phyloP scores from a whole-genome alignment of 139 green algal genomes.

The Gonium pectorale region DNA sequence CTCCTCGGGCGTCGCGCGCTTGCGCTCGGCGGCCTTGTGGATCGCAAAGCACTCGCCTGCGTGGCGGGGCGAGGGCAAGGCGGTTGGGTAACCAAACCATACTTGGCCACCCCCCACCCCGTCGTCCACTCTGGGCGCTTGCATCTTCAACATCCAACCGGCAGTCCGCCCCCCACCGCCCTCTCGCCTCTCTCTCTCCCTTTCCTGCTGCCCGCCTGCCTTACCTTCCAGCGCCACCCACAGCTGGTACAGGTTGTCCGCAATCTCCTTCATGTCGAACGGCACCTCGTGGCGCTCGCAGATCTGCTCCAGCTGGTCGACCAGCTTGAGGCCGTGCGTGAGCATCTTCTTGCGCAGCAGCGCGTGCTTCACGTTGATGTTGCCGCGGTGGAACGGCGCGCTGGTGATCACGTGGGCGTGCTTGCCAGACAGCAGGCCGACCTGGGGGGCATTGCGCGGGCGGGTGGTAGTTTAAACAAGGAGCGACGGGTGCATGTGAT shows the following conservation, averaged over 20 bases:
- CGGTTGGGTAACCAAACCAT: too few species aligned
- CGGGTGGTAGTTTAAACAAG: too few species aligned
- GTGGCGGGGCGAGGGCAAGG: background rate
- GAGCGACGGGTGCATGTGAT: too few species aligned
- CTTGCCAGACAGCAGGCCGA: slow-evolving; percentile 55
- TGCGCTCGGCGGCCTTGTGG: slow-evolving; percentile 43
- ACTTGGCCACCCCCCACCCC: too few species aligned
- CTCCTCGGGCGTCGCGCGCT: slow-evolving; percentile 39
- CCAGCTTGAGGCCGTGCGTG: slow-evolving; percentile 25
- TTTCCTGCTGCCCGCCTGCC: too few species aligned
- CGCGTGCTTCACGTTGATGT: slow-evolving; percentile 68
- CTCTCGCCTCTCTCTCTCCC: too few species aligned
- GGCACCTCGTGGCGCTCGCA: slow-evolving; percentile 55
- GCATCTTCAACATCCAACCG: too few species aligned
- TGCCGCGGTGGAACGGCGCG: slow-evolving; percentile 46
- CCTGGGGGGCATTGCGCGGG: too few species aligned
- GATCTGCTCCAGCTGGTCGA: slow-evolving; percentile 55
- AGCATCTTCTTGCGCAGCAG: slow-evolving; percentile 61
- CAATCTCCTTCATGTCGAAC: slow-evolving; percentile 63
- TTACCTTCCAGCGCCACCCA: slow-evolving; percentile 52
- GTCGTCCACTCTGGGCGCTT: too few species aligned
- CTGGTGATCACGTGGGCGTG: slow-evolving; percentile 66
- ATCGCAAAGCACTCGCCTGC: slow-evolving; percentile 55
- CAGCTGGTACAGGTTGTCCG: slow-evolving; percentile 53
- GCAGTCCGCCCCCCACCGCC: too few species aligned